phyloP scores from a whole-genome alignment of 345 rosid genomes.

The Dipteronia sinensis region DNA sequence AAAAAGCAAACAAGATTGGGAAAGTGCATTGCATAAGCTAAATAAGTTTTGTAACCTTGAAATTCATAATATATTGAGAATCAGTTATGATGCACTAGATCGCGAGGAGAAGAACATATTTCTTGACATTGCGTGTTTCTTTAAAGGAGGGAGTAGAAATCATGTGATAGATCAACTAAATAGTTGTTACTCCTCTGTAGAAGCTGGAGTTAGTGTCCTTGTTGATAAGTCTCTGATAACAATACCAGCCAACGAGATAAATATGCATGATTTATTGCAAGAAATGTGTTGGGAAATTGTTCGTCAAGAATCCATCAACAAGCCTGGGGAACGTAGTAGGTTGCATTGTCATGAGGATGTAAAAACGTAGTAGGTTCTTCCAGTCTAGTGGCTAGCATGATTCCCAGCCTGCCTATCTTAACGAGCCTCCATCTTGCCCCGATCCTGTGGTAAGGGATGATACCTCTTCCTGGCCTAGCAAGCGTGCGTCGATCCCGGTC shows the following conservation, averaged over 20 bases:
- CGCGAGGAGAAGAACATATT: constrained; percentile 30
- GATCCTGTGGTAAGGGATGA: too few species aligned
- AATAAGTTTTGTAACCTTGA: constrained; percentile 3
- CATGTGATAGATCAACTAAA: constrained; percentile 30
- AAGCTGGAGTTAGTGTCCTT: constrained; percentile 7
- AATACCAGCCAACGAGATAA: background rate
- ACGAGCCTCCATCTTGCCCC: too few species aligned
- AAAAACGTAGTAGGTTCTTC: too few species aligned
- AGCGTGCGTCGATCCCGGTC: too few species aligned
- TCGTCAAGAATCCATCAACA: constrained; percentile 17
- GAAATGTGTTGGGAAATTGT: constrained; percentile 43
- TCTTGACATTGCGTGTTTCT: constrained; percentile 39
- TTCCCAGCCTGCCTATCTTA: too few species aligned
- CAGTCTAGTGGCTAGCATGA: too few species aligned
- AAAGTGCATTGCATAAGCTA: constrained; percentile 7
- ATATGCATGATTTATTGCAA: constrained; percentile 48
- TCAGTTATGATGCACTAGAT: constrained; percentile 36
- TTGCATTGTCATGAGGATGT: constrained; percentile 22
- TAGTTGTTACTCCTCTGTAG: constrained; percentile 22
- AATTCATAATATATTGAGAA: constrained; percentile 27
- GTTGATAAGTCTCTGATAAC: constrained; percentile 9
- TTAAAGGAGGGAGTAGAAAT: constrained; percentile 21
- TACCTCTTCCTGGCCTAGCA: too few species aligned
- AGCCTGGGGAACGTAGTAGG: constrained; percentile 29
- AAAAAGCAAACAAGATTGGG: constrained; percentile 7